Conservation (phyloP, 768 basidiomycete genomes). For the Mycena rebaudengoi region DNA sequence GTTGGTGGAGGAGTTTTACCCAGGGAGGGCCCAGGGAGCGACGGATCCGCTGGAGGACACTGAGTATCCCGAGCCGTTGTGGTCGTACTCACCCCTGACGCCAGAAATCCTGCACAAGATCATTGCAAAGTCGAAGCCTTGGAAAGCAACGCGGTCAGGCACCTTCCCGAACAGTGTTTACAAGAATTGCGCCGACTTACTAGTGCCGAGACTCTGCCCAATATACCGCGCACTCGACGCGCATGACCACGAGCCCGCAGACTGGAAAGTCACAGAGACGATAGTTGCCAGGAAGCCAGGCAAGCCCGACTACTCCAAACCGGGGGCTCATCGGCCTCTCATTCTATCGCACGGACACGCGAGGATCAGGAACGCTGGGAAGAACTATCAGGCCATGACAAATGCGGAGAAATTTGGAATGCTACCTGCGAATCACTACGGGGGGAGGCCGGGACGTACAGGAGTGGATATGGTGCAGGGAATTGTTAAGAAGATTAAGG, state of each 20-base stretch:
- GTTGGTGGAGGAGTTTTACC: conserved; percentile 11
- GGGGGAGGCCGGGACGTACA: conserved; percentile 36
- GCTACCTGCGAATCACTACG: conserved; percentile 36
- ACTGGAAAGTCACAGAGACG: conserved; percentile 37
- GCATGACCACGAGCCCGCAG: conserved; percentile 35
- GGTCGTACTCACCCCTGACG: neutral
- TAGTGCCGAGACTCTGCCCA: conserved; percentile 21
- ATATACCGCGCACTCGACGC: conserved; percentile 39
- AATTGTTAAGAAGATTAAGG: too few relatives aligned
- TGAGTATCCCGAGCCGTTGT: neutral
- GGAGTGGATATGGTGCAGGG: conserved; percentile 41
- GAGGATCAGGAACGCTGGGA: conserved; percentile 10
- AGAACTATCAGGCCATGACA: conserved; percentile 20
- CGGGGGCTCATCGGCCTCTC: conserved; percentile 44
- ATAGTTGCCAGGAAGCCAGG: conserved; percentile 46
- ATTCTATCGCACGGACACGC: conserved; percentile 32
- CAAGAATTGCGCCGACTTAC: conserved; percentile 8
- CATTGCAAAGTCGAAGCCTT: conserved; percentile 27
- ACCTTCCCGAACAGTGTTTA: conserved; percentile 33
- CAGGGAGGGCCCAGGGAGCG: neutral
- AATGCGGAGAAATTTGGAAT: conserved; percentile 28
- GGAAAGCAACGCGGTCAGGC: conserved; percentile 38
- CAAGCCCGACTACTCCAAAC: conserved; percentile 39
- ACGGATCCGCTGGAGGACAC: neutral
- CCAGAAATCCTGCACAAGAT: conserved; percentile 6